phyloP scores from a whole-genome alignment of 2,329 filamentous ascomycete genomes.

The Alternaria solani region DNA sequence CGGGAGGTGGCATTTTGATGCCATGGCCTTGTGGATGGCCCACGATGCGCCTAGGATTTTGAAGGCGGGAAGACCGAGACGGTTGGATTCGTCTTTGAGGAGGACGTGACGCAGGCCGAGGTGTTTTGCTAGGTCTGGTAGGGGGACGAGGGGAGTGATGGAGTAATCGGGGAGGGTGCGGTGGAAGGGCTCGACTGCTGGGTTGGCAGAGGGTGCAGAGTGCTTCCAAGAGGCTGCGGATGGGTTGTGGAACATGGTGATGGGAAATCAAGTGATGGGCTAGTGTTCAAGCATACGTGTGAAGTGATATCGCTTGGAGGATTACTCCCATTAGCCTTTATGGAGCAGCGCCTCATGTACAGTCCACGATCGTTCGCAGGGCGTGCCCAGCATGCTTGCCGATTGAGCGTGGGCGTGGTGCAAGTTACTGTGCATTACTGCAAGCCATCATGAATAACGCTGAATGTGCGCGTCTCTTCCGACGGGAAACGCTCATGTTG shows the following conservation, averaged over 20 bases:
- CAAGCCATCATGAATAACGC: background rate
- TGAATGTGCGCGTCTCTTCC: background rate
- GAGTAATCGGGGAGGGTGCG: constrained; percentile 64
- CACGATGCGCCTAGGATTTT: constrained; percentile 84
- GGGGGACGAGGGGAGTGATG: constrained; percentile 62
- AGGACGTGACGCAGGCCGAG: constrained; percentile 63
- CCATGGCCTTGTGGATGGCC: constrained; percentile 69
- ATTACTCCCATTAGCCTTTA: background rate
- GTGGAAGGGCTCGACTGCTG: constrained; percentile 60
- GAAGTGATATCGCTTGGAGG: background rate
- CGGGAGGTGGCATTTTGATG: constrained; percentile 55
- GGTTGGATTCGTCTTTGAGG: constrained; percentile 74
- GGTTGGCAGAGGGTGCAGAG: constrained; percentile 18
- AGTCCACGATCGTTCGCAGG: background rate
- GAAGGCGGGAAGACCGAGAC: constrained; percentile 76
- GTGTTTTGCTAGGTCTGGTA: constrained; percentile 64
- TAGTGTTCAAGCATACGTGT: background rate
- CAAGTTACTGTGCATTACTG: background rate
- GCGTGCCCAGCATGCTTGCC: background rate
- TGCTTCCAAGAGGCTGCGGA: constrained; percentile 36
- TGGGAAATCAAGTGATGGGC: background rate
- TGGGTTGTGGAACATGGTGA: constrained; percentile 38
- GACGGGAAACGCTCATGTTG: constrained; percentile 12
- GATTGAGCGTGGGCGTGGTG: background rate
- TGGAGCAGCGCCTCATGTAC: background rate